These are phyloP conservation scores for Paralagenidium karlingii DNA, from an alignment of 352 stramenopile species.

Conservation along the genomic window DNA sequence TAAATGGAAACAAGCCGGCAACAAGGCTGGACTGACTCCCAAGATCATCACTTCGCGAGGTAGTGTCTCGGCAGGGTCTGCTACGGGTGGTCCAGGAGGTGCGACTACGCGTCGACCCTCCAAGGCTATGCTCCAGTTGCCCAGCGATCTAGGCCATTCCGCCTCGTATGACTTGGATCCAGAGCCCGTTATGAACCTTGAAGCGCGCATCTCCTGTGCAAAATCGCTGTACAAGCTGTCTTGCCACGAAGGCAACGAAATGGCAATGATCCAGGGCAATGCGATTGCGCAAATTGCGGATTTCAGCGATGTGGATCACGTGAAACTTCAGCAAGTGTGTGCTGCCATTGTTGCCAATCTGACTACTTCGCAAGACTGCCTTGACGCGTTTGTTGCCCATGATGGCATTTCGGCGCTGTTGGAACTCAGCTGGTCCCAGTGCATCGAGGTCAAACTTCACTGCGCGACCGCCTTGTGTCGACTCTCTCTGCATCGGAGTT, in stretches of 20 bases:
- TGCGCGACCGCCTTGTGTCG: conserved; percentile 53
- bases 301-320: conserved; percentile 51
- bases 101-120: too few species aligned
- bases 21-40: too few species aligned
- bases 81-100: too few species aligned
- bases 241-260: conserved; percentile 34
- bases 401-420: conserved; percentile 48
- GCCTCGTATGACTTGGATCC: too few species aligned
- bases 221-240: conserved; percentile 73
- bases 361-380: conserved; percentile 17
- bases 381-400: conserved; percentile 37
- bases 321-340: conserved; percentile 35
- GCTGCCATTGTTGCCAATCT: conserved; percentile 52
- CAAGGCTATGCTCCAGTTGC: too few species aligned
- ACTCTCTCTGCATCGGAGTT: conserved; percentile 19
- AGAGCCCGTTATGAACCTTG: too few species aligned
- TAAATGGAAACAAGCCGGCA: too few species aligned
- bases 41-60: too few species aligned
- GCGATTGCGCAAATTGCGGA: conserved; percentile 59
- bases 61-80: too few species aligned
- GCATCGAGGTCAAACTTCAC: conserved; percentile 50
- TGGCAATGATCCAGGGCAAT: conserved; percentile 43
- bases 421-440: conserved; percentile 54
- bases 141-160: too few species aligned
- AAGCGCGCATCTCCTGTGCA: conserved; percentile 44